Conservation (phyloP, 2,329 filamentous ascomycete species). For the Madurella fahalii region DNA sequence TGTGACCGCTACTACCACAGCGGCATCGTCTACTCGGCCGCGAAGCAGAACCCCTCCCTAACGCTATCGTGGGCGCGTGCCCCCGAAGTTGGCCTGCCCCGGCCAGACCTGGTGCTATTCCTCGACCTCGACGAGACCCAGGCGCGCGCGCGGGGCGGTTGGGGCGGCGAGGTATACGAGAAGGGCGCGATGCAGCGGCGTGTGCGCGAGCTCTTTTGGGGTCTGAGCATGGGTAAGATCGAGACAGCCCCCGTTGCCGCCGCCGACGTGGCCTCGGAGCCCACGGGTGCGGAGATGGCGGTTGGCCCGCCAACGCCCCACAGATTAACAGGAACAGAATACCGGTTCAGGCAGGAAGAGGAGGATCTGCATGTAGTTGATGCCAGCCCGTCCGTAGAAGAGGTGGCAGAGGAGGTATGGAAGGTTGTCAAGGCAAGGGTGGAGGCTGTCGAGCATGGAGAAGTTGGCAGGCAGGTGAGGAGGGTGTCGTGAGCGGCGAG, state of each 20-base stretch:
- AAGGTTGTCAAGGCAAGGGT: conserved; percentile 44
- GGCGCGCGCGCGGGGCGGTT: conserved; percentile 75
- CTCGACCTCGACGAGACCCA: conserved; percentile 72
- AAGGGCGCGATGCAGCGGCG: conserved; percentile 74
- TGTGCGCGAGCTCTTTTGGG: conserved; percentile 71
- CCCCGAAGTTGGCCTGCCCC: conserved; percentile 80
- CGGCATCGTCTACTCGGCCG: conserved; percentile 87
- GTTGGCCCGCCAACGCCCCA: conserved; percentile 16
- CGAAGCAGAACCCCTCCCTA: conserved; percentile 71
- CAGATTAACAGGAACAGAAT: conserved; percentile 22
- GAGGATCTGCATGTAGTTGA: conserved; percentile 53
- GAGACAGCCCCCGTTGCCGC: conserved; percentile 29
- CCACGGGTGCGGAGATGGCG: conserved; percentile 16
- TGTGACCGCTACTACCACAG: conserved; percentile 95
- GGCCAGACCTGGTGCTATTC: conserved; percentile 84
- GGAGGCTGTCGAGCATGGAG: conserved; percentile 47
- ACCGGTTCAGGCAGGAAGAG: conserved; percentile 45
- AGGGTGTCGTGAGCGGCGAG: conserved; percentile 33
- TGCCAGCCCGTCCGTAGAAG: conserved; percentile 51
- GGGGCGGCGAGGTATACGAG: conserved; percentile 86
- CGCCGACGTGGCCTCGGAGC: conserved; percentile 11
- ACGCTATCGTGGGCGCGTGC: conserved; percentile 74
- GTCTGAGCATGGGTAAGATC: conserved; percentile 45
- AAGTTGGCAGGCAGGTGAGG: conserved; percentile 44
- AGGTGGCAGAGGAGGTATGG: conserved; percentile 56